Base-by-base conservation (phyloP, 1,284 basidiomycete species). In the Trichosporon sp. region DNA sequence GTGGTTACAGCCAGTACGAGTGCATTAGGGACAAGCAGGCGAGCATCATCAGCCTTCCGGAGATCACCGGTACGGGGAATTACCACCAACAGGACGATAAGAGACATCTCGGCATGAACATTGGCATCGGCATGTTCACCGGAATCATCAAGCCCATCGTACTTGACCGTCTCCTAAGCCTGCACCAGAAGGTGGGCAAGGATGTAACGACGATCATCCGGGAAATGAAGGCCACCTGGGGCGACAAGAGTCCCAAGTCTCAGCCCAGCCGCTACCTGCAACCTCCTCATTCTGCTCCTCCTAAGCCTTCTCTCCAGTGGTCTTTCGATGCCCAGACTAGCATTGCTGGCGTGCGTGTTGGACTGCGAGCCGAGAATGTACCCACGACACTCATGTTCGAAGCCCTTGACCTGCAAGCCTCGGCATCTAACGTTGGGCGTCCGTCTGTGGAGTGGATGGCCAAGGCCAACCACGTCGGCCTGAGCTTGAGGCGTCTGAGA, bases 121-220 rank as follows among this genome's bases (percentile, higher is more conserved):
- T 84, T 56, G 73, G 77, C 19, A 66, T 84, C 1, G 83, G 83
- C 7, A 78, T 80, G 56, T 84, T 84, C 59, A 78, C 77, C 1
- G 82, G 83, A 12, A 75, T 81, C 1, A 73, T 84, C 70, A 82
- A 83, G 65, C 83, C 83, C 0, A 78, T 78, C 3, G 75, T 81
- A 0, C 76, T 84, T 1, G 83, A 84, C 68, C 75, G 81, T 21
- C 74, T 83, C 4, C 70, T 84, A 11, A 79, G 79, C 0, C 71
- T 83, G 7, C 80, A 83, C 68, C 79, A 82, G 67, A 75, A 77
- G 12, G 70, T 84, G 1, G 79, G 75, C 1, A 75, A 74, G 21
- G 83, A 84, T 61, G 71, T 80, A 3, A 70, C 71, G 16, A 70
- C 78, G 5, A 74, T 80, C 7, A 61, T 77, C 1, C 65, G 72